Base-by-base conservation (phyloP, 441 rosid species). In the Adansonia gregorii region DNA sequence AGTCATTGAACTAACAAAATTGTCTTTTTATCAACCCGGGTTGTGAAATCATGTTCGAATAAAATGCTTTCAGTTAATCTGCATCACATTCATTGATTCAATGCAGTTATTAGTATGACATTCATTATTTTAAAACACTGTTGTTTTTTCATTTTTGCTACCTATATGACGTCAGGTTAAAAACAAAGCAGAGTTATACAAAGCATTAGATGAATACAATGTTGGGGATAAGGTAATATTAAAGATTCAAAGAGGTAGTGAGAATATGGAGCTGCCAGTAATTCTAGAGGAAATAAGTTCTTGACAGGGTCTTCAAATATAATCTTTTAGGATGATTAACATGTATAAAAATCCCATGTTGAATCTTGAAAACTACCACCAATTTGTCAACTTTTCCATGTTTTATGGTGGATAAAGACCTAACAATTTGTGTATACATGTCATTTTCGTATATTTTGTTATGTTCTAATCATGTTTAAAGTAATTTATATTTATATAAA, bases 151-250 rank as follows among this genome's bases (percentile, higher is more conserved):
- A 9, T 49, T 48, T 54, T 20, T 46, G 12, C 58, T 48, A 65
- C 58, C 11, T 60, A 35, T 35, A 35, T 35, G 1, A 24, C 15
- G 48, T 80, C 87, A 95, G 99, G 97, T 95, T 75, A 95, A 86
- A 78, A 89, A 85, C 92, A 95, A 91, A 86, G 92, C 91, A 17
- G 98, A 92, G 82, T 63, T 93, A 74, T 77, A 81, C 87, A 92
- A 81, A 85, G 85, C 84, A 68, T 85, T 92, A 84, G 97, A 95
- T 84, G 99, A 93, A 66, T 95, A 90, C 78, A 91, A 24, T 39
- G 91, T 90, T 11, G 97, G 95, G 73, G 98, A 93, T 45, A 83
- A 81, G 35, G 97, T 95, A 64, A 74, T 46, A 15, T 83, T 95
- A 72, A 88, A 82, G 87, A 84, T 95, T 78, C 91, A 86, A 82